Evolutionary conservation across 352 stramenopile genomes (phyloP), one percentile per base, ranked within the genome.

Genomic region (Aphanomyces invadans): DNA sequence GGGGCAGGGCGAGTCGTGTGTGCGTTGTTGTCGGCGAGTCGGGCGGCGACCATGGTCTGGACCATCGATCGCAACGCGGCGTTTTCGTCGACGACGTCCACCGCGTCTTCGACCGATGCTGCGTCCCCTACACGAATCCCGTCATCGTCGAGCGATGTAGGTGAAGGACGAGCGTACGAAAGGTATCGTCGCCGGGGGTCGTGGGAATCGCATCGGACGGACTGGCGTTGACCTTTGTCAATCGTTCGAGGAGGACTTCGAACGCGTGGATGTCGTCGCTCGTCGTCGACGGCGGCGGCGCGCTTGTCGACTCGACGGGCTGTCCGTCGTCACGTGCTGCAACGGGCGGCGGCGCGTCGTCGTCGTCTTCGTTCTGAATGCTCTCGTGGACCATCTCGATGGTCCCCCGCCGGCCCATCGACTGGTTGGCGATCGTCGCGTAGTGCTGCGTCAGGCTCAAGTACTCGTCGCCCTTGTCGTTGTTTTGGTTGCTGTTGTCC

Each of bases 221-320:
- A n/a, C n/a, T n/a, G n/a, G n/a, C n/a, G 17, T 55, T 53, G 19
- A 28, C 51, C 7, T 65, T 42, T 11, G 38, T 46, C 39, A 67
- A 28, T 10, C 46, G 38, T 9, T 67, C 60, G 19, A 67, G 25
- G 4, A 67, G 49, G 1, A 67, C 60, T 60, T 56, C 28, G 28
- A 67, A 67, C 2, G 38, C 60, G 11, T 31, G 60, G 29, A 17
- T 51, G 19, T 67, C 60, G n/a, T 32, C 49, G 25, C 29, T 45
- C 0, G 61, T 79, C 76, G 25, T 86, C 74, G 23, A 76, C 59
- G 29, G 81, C 48, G 39, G 76, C 73, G 2, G 60, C 25, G 4
- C 63, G 36, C 19, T 79, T 71, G n/a, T 57, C 33, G n/a, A n/a
- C n/a, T n/a, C n/a, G n/a, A n/a, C n/a, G n/a, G n/a, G n/a, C n/a